phyloP scores from a whole-genome alignment of 2,329 filamentous ascomycete species.

The Claviceps arundinis region DNA sequence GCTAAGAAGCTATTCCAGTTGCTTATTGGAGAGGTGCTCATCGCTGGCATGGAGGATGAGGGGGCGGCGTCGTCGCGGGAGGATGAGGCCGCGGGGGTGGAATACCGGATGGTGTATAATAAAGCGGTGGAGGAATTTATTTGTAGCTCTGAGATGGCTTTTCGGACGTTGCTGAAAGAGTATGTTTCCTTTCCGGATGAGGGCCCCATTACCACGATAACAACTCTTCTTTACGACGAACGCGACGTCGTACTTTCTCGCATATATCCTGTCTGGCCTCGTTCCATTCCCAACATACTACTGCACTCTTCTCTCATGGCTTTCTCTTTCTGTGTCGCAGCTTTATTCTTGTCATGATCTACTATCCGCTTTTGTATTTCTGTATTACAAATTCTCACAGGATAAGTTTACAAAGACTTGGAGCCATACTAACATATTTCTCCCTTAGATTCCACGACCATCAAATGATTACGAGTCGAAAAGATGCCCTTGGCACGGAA shows the following conservation, averaged over 20 bases:
- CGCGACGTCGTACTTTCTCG: too few species aligned
- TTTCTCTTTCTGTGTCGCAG: too few species aligned
- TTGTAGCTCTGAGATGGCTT: constrained; percentile 90
- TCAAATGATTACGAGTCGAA: constrained; percentile 85
- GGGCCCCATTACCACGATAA: too few species aligned
- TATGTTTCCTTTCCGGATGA: constrained; percentile 26
- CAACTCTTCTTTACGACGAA: too few species aligned
- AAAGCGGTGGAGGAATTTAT: constrained; percentile 96
- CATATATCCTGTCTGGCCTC: too few species aligned
- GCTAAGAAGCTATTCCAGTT: constrained; percentile 77
- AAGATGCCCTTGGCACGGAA: constrained; percentile 76
- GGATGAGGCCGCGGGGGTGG: constrained; percentile 52
- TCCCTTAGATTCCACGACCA: constrained; percentile 72
- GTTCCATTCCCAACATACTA: too few species aligned
- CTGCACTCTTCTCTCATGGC: too few species aligned
- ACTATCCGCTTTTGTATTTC: too few species aligned
- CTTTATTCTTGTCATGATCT: too few species aligned
- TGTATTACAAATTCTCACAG: too few species aligned
- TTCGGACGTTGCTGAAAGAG: constrained; percentile 87
- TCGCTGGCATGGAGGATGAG: constrained; percentile 48
- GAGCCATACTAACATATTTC: neutral
- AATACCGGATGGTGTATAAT: constrained; percentile 85
- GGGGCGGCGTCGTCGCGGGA: constrained; percentile 20
- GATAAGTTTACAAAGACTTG: too few species aligned
- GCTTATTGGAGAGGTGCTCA: constrained; percentile 71